Percentiles rank a stretch among this genome's conserved stretches.
Conservation (phyloP, 306 rosid species). For the Quercus ilex region DNA sequence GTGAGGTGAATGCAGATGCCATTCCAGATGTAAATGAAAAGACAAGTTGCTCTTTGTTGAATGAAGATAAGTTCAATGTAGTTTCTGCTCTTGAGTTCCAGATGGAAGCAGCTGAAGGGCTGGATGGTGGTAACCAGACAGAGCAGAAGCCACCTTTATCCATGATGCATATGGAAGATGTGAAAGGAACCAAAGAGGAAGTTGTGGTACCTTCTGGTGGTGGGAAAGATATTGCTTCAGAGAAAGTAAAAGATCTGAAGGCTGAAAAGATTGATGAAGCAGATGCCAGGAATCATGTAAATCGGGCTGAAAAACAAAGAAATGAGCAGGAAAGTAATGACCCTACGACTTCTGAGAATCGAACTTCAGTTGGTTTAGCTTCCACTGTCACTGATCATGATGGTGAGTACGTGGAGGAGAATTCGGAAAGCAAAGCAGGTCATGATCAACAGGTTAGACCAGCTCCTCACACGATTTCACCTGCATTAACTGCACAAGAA, state of each 20-base stretch:
- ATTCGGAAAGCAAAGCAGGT: slow-evolving; percentile 19
- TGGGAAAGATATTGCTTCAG: background rate
- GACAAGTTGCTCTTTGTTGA: slow-evolving; percentile 17
- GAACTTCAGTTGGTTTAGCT: background rate
- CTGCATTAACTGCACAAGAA: slow-evolving; percentile 16
- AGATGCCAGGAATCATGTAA: slow-evolving; percentile 10
- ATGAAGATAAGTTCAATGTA: slow-evolving; percentile 20
- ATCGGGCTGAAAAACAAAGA: slow-evolving; percentile 20
- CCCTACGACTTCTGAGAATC: background rate
- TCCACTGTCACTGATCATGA: background rate
- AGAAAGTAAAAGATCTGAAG: background rate
- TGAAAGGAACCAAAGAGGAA: background rate
- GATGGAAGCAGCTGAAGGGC: slow-evolving; percentile 26
- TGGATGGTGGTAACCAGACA: background rate
- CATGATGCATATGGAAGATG: background rate
- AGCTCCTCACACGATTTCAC: slow-evolving; percentile 11
- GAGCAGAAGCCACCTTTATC: slow-evolving; percentile 20
- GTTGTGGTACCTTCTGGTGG: background rate
- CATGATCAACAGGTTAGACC: background rate
- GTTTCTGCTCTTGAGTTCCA: slow-evolving; percentile 27
- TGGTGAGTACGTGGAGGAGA: slow-evolving; percentile 14
- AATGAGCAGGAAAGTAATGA: background rate
- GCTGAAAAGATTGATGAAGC: slow-evolving; percentile 23
- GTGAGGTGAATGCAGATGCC: slow-evolving; percentile 19
- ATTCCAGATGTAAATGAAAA: slow-evolving; percentile 21